Percentiles rank a stretch among this genome's conserved stretches.
Evolutionary conservation across 345 rosid species (phyloP).

Genomic region (Rhodomyrtus tomentosa): DNA sequence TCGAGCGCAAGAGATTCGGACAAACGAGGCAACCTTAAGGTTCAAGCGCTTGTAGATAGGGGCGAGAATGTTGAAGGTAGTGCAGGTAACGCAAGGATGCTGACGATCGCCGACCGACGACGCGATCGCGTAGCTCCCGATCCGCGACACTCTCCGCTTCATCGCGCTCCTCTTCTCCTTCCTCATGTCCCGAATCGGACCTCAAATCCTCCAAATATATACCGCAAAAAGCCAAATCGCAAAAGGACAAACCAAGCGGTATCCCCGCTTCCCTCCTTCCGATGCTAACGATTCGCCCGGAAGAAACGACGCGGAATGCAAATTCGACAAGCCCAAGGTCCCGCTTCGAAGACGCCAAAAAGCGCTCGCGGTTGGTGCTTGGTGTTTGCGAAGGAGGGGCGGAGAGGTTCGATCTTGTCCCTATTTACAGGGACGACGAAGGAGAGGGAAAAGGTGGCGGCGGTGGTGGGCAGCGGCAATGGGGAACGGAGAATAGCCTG

Average conservation of each 20-base stretch:
- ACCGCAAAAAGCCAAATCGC: neutral
- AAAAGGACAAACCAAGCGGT: neutral
- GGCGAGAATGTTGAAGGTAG: slow-evolving; percentile 82
- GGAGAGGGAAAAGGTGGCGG: neutral
- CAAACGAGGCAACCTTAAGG: slow-evolving; percentile 17
- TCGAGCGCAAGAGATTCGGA: neutral
- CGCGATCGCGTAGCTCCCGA: slow-evolving; percentile 84
- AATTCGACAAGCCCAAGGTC: neutral
- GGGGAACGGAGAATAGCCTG: neutral
- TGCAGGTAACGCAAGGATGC: slow-evolving; percentile 73
- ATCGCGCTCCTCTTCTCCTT: neutral
- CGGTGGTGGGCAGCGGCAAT: neutral
- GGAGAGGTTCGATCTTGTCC: neutral
- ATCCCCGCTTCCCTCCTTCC: too few species aligned
- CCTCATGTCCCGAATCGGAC: neutral
- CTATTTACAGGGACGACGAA: neutral
- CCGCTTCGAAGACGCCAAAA: neutral
- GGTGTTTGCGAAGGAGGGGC: neutral
- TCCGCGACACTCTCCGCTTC: slow-evolving; percentile 47
- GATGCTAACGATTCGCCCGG: too few species aligned
- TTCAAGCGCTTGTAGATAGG: slow-evolving; percentile 82
- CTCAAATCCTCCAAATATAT: too few species aligned
- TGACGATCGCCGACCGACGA: slow-evolving; percentile 60
- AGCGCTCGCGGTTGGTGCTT: neutral
- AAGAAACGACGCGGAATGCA: neutral